phyloP scores from a whole-genome alignment of 495 filamentous ascomycete genomes.

The Hypoxylon fuscum region DNA sequence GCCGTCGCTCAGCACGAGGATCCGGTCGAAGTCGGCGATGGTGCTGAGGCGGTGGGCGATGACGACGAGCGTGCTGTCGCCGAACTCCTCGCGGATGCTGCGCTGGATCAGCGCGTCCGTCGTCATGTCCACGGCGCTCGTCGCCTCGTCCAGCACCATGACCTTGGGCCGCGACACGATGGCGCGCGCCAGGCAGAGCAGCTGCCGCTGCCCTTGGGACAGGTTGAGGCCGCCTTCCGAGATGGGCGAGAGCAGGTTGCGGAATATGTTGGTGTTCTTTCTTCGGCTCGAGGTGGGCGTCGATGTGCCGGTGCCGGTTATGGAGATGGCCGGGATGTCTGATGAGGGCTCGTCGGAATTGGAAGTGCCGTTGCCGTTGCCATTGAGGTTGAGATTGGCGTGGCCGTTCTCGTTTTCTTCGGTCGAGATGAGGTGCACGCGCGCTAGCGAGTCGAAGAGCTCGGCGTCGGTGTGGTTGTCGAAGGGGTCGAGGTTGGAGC shows the following conservation, averaged over 20 bases:
- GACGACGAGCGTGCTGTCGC: constrained; percentile 79
- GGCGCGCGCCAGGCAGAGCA: constrained; percentile 86
- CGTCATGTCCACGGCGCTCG: constrained; percentile 86
- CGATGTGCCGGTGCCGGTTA: constrained; percentile 24
- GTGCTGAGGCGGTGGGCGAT: constrained; percentile 90
- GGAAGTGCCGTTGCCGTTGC: constrained; percentile 31
- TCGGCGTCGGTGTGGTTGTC: constrained; percentile 74
- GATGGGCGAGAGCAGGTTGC: constrained; percentile 67
- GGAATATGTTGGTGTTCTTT: constrained; percentile 70
- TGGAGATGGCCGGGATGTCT: constrained; percentile 29
- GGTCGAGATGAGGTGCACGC: constrained; percentile 74
- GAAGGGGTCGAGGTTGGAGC: constrained; percentile 85
- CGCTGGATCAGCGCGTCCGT: constrained; percentile 85
- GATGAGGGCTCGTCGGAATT: constrained; percentile 4
- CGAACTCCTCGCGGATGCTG: constrained; percentile 82
- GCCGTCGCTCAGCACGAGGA: constrained; percentile 83
- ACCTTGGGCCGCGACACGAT: constrained; percentile 83
- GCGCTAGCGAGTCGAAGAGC: constrained; percentile 76
- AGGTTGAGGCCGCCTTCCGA: constrained; percentile 82
- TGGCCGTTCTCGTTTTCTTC: constrained; percentile 35
- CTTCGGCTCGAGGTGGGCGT: constrained; percentile 38
- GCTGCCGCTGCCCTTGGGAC: constrained; percentile 87
- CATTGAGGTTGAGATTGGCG: constrained; percentile 7
- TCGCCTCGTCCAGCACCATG: constrained; percentile 91
- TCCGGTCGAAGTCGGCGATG: constrained; percentile 85